Base-by-base conservation (phyloP, 2,329 filamentous ascomycete species). In the Penicillium sp. region DNA sequence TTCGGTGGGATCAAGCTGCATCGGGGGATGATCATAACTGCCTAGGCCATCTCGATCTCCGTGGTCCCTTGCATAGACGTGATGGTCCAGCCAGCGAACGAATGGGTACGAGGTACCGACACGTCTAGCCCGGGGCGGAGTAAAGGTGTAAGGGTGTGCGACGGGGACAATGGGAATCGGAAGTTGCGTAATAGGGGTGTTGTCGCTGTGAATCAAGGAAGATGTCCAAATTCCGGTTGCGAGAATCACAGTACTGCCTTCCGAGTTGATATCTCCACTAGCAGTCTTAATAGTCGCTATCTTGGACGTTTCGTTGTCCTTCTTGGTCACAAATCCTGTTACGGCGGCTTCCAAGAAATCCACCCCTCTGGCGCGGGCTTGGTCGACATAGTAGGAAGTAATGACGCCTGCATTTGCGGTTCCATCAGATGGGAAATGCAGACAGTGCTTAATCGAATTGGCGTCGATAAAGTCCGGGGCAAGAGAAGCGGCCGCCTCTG, bases 81-180 rank as follows among this genome's bases (percentile, higher is more conserved):
- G 69, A 42, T 68, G 59, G 36, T 75, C 73, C 10, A 72, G 70
- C 69, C 71, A 75, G 49, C 73, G 64, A n/a, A 75, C 65, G 47
- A 70, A 75, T 19, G 72, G 72, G 12, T 62, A 60, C 10, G 60
- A n/a, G 4, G 13, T 38, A 39, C 60, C 60, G 9, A 57, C 55
- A n/a, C 64, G 64, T 8, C 42, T 65, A 21, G 61, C 33, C 36
- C 63, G 65, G 3, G 54, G 44, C 15, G 60, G 57, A 6, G 69
- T 69, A 39, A 70, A 73, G 39, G 70, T 71, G 55, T 74, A 75
- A n/a, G 71, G 73, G 56, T 75, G 72, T 13, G 66, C 69, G 12
- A 75, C 71, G 1, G 73, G 73, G 6, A 74, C 64, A 10, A 73
- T 65, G 0, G 73, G 71, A 10, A 74, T 63, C 1, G 66, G 70